phyloP scores from a whole-genome alignment of 2,329 filamentous ascomycete species.

The Piedraia hortae region DNA sequence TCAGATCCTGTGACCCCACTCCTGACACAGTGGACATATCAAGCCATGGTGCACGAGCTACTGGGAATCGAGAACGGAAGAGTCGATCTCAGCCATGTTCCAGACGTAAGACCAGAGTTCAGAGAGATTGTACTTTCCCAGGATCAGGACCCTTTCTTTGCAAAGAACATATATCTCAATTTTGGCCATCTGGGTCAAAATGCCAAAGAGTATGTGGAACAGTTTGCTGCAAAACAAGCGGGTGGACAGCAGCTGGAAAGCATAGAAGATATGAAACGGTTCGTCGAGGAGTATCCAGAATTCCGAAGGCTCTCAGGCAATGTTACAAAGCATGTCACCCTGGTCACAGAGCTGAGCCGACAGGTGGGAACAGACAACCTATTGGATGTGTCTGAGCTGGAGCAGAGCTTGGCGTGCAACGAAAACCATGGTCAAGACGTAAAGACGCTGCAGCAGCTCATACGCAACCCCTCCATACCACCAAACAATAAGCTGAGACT shows the following conservation, averaged over 20 bases:
- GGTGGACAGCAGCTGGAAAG: constrained; percentile 89
- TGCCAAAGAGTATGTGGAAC: constrained; percentile 96
- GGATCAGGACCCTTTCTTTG: constrained; percentile 96
- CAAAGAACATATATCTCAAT: constrained; percentile 96
- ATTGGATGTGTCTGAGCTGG: constrained; percentile 87
- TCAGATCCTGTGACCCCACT: constrained; percentile 88
- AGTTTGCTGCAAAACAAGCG: constrained; percentile 94
- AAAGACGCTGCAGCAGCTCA: constrained; percentile 72
- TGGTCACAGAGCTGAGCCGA: constrained; percentile 79
- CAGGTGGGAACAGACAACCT: constrained; percentile 63
- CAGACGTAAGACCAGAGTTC: constrained; percentile 10
- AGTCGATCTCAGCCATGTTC: constrained; percentile 47
- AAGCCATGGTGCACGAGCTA: constrained; percentile 97
- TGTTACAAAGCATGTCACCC: constrained; percentile 90
- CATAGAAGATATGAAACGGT: constrained; percentile 95
- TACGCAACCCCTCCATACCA: constrained; percentile 52
- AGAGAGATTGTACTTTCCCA: constrained; percentile 76
- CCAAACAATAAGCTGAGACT: constrained; percentile 64
- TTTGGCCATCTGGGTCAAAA: constrained; percentile 88
- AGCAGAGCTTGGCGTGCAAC: constrained; percentile 89
- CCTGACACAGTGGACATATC: constrained; percentile 94
- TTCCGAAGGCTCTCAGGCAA: constrained; percentile 93
- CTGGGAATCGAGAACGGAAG: constrained; percentile 86
- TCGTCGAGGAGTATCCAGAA: constrained; percentile 95
- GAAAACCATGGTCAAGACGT: constrained; percentile 80